Evolutionary conservation across 176 grass and related monocot genomes (phyloP).

Genomic region (Hordeum marinum): DNA sequence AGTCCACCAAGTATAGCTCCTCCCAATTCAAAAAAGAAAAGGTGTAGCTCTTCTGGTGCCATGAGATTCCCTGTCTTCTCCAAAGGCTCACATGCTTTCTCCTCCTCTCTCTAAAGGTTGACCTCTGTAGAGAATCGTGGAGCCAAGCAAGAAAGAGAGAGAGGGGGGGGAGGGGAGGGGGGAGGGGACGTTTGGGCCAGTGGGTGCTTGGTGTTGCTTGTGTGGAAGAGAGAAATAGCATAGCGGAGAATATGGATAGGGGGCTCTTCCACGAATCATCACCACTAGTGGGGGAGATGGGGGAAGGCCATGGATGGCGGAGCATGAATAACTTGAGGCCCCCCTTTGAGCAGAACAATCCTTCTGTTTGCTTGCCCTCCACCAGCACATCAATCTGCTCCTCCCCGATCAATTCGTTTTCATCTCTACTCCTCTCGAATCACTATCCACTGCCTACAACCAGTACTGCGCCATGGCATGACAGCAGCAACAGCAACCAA

Average conservation of each 20-base stretch:
- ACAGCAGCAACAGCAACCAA: constrained; percentile 13
- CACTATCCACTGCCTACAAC: constrained; percentile 41
- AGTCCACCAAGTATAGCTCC: constrained; percentile 19
- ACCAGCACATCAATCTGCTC: not conserved
- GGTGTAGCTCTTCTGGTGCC: not conserved
- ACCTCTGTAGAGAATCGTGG: constrained; percentile 23
- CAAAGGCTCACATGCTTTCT: constrained; percentile 34
- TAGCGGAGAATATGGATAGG: constrained; percentile 53
- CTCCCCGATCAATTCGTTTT: constrained; percentile 43
- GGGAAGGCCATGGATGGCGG: constrained; percentile 58
- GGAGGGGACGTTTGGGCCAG: not conserved
- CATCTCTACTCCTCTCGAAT: constrained; percentile 49
- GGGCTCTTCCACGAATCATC: constrained; percentile 60
- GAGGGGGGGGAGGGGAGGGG: not conserved
- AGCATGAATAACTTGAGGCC: constrained; percentile 64
- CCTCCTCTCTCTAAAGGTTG: constrained; percentile 46
- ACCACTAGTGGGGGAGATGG: constrained; percentile 55
- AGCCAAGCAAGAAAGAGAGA: constrained; percentile 12
- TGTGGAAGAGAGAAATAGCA: constrained; percentile 15
- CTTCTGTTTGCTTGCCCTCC: constrained; percentile 33
- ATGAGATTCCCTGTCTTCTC: constrained; percentile 52
- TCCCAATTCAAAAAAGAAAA: not conserved
- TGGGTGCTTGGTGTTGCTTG: constrained; percentile 16
- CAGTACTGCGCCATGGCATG: constrained; percentile 20
- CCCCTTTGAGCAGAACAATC: constrained; percentile 43